phyloP scores from a whole-genome alignment of 176 grass and related monocot species.

The Rhipidocladum racemiflorum region DNA sequence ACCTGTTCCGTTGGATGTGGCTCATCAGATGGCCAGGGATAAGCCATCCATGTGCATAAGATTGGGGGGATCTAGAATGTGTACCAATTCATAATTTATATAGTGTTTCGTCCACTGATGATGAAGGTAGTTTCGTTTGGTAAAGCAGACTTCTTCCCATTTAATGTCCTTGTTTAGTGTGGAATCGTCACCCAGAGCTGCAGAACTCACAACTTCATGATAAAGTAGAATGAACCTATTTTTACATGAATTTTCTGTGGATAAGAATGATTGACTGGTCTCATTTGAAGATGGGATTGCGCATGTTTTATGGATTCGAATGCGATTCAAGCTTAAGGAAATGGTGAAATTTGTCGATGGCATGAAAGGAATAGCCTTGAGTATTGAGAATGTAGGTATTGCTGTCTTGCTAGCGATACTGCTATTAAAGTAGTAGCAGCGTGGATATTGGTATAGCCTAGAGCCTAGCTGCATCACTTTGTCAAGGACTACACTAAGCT shows the following conservation, averaged over 20 bases:
- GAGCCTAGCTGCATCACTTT: not conserved
- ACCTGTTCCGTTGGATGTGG: not conserved
- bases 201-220: not conserved
- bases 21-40: slow-evolving; percentile 15
- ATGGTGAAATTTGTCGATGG: slow-evolving; percentile 2
- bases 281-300: not conserved
- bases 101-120: not conserved
- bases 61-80: not conserved
- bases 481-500: not conserved
- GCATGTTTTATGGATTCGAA: not conserved
- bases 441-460: not conserved
- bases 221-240: slow-evolving; percentile 11
- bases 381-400: not conserved
- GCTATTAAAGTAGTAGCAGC: not conserved
- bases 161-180: not conserved
- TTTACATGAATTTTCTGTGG: not conserved
- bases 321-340: slow-evolving; percentile 15
- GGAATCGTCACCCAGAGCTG: not conserved
- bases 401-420: not conserved
- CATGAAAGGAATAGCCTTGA: not conserved
- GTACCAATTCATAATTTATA: not conserved
- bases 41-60: not conserved
- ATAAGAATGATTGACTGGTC: not conserved
- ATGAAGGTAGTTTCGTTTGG: not conserved
- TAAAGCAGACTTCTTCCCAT: not conserved